A percentile compares a stretch with the other conserved stretches of the same genome.
phyloP scores from a whole-genome alignment of 352 stramenopile genomes.

The Pythium inflatum region DNA sequence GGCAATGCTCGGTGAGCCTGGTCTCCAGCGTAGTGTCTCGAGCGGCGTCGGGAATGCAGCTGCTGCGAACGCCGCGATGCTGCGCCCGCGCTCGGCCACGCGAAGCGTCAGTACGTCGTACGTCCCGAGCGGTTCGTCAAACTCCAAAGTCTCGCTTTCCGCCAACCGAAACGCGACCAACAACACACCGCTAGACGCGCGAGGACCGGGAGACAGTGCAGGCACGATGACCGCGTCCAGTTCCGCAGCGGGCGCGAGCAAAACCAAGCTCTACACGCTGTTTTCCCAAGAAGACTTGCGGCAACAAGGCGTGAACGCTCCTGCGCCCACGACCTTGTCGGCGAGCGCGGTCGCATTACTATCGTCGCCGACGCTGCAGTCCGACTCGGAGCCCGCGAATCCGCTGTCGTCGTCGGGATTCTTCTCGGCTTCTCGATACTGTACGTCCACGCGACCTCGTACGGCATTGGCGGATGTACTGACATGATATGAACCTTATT shows the following conservation, averaged over 20 bases:
- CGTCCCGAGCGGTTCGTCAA: neutral
- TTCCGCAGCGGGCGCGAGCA: neutral
- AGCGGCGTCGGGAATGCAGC: constrained; percentile 17
- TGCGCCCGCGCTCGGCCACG: constrained; percentile 27
- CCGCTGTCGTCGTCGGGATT: constrained; percentile 30
- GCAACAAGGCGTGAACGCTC: constrained; percentile 12
- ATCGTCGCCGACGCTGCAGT: constrained; percentile 3
- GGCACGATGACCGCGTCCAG: neutral
- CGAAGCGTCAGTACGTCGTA: constrained; percentile 30
- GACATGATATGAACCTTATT: neutral
- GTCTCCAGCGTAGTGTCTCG: constrained; percentile 25
- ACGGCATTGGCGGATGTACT: no score
- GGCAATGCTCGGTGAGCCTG: constrained; percentile 14
- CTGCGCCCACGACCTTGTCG: neutral
- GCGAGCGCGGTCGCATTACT: neutral
- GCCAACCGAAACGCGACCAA: neutral
- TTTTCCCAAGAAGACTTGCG: constrained; percentile 27
- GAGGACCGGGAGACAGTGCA: no score
- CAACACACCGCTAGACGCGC: no score
- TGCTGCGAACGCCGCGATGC: neutral
- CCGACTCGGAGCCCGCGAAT: constrained; percentile 16
- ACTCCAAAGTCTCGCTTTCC: neutral
- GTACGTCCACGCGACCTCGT: no score
- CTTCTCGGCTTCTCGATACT: constrained; percentile 33
- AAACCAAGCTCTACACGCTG: constrained; percentile 27